Percentiles rank a stretch among this genome's conserved stretches.
These are phyloP conservation scores for Rhizoclosmatium sp. DNA, from an alignment of 192 early-diverging fungal species.

Conservation along the genomic window DNA sequence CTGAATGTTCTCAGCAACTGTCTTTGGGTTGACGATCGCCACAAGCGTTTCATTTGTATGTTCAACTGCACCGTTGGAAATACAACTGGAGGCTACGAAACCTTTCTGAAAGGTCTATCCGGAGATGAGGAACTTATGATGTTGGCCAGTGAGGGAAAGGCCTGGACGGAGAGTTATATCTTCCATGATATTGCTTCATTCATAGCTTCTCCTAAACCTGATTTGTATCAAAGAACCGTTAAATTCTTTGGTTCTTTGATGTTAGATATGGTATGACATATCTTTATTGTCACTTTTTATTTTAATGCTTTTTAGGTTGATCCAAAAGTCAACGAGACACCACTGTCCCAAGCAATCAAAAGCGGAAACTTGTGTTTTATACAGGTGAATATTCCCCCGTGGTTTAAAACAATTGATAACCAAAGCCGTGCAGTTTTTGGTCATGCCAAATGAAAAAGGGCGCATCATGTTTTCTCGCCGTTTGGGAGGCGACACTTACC, in stretches of 20 bases:
- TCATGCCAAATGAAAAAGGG: background rate
- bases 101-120: background rate
- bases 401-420: background rate
- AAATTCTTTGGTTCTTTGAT: slow-evolving; percentile 1
- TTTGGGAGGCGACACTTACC: background rate
- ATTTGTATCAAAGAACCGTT: background rate
- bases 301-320: background rate
- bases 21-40: background rate
- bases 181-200: background rate
- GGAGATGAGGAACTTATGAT: background rate
- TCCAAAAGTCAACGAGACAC: slow-evolving; percentile 1
- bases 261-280: slow-evolving; percentile 6
- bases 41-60: slow-evolving; percentile 9
- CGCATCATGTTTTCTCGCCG: background rate
- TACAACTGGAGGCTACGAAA: background rate
- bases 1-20: too few relatives aligned
- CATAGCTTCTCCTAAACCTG: background rate
- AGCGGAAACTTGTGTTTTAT: background rate
- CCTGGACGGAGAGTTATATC: background rate
- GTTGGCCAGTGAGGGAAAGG: background rate
- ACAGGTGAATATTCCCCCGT: background rate
- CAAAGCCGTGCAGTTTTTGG: background rate
- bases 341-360: background rate
- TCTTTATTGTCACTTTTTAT: background rate
- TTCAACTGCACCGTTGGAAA: background rate